phyloP scores from a whole-genome alignment of 225 moss, liverwort and hornwort species.

The Lunularia cruciata region DNA sequence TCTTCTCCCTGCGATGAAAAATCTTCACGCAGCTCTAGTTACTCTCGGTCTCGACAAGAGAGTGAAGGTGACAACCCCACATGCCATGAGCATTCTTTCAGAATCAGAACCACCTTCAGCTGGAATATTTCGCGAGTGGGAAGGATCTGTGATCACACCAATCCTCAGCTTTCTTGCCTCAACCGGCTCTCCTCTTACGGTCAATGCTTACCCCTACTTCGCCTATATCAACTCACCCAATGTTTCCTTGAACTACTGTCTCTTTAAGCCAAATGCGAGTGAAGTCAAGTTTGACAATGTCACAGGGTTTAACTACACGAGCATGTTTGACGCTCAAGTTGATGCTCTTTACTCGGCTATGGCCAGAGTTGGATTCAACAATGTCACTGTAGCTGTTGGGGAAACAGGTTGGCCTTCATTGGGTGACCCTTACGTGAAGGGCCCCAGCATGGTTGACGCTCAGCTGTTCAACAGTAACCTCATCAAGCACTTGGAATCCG shows the following conservation, averaged over 20 bases:
- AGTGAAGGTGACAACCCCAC: conserved; percentile 62
- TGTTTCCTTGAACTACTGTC: conserved; percentile 51
- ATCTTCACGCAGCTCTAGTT: conserved; percentile 48
- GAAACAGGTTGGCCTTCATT: conserved; percentile 66
- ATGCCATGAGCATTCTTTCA: conserved; percentile 51
- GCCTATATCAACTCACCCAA: conserved; percentile 47
- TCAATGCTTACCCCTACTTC: conserved; percentile 75
- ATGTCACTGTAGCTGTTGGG: conserved; percentile 43
- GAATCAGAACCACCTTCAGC: conserved; percentile 62
- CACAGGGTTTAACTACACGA: conserved; percentile 50
- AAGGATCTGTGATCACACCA: conserved; percentile 39
- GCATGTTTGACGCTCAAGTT: conserved; percentile 62
- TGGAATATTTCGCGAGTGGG: conserved; percentile 48
- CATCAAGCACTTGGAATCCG: conserved; percentile 42
- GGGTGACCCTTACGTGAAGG: conserved; percentile 42
- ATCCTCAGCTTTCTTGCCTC: conserved; percentile 49
- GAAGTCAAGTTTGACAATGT: conserved; percentile 45
- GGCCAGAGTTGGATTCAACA: conserved; percentile 38
- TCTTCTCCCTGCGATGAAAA: conserved; percentile 61
- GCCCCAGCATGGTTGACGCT: conserved; percentile 48
- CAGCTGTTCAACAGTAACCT: conserved; percentile 52
- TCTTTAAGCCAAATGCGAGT: conserved; percentile 37
- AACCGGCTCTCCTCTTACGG: conserved; percentile 57
- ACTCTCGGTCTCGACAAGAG: conserved; percentile 42
- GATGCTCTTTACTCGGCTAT: conserved; percentile 59